Base-by-base conservation (phyloP, 257 asterid genomes). In the Prunella vulgaris region DNA sequence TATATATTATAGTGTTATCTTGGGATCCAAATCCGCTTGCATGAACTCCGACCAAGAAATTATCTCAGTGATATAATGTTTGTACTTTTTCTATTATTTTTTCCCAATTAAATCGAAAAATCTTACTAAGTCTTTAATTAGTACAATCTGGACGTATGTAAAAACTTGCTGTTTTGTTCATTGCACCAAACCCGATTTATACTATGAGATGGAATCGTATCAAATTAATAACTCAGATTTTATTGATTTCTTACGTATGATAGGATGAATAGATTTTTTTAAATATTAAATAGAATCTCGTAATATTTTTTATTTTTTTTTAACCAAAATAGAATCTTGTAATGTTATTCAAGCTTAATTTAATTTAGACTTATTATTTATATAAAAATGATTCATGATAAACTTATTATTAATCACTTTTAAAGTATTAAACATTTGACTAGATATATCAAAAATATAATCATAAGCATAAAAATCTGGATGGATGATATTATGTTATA, bases 21-120 rank as follows among this genome's bases (percentile, higher is more conserved):
- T 35, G 84, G 80, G 77, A 75, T 75, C 77, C 30, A 78, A 59
- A 69, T 78, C 53, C 65, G 79, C 32, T 69, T 75, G 30, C 75
- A 72, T 68, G 64, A 78, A 71, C 52, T 76, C 83, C 79, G 78
- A 72, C 81, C 68, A 65, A 56, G 67, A 74, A 69, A 78, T 75
- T 64, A 72, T 69, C 57, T 5, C 58, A 33, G 59, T 72, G 60
- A 78, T 75, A 49, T 68, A 68, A 72, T 72, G 58, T 66, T 69
- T 61, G 68, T 76, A 70, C 74, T 20, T 66, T 52, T 68, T 76
- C 4, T 4, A 33, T 9, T 54, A 56, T 24, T 60, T 24, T 60
- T 71, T 35, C 6, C 20, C 61, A 53, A 33, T 54, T 54, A 71
- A 70, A 66, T 66, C 12, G 0, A 65, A 59, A 1, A 7, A 1